Conservation (phyloP, 2,329 filamentous ascomycete species). For the Emergomyces pasteurianus region DNA sequence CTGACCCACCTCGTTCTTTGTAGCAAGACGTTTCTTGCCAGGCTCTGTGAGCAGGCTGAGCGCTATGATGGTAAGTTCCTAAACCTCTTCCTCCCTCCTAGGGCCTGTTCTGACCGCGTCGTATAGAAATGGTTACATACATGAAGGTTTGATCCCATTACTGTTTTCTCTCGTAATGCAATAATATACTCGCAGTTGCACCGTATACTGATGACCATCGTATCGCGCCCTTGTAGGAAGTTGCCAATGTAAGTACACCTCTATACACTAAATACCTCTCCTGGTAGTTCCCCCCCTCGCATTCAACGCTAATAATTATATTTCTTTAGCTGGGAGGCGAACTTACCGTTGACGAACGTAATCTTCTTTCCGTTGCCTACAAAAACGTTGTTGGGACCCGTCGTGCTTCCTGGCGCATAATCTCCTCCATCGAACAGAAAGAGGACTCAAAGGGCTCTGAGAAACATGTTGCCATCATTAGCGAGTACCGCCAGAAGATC, state of each 20-base stretch:
- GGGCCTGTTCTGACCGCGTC: conserved; percentile 10
- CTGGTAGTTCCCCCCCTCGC: conserved; percentile 9
- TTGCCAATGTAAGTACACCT: conserved; percentile 61
- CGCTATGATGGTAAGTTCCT: conserved; percentile 76
- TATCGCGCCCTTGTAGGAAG: conserved; percentile 49
- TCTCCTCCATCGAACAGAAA: conserved; percentile 99
- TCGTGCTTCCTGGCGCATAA: conserved; percentile 98
- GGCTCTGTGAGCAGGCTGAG: conserved; percentile 99
- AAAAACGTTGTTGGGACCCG: conserved; percentile 99
- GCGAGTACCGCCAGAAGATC: conserved; percentile 97
- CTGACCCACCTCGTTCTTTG: conserved; percentile 27
- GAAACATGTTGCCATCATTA: conserved; percentile 87
- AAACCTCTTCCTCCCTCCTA: neutral
- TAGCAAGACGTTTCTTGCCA: conserved; percentile 99
- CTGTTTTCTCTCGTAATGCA: neutral
- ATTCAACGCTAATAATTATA: conserved; percentile 15
- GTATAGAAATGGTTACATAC: conserved; percentile 88
- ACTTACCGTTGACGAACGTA: conserved; percentile 60
- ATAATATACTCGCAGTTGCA: neutral
- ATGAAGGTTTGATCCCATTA: conserved; percentile 63
- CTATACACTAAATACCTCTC: conserved; percentile 6
- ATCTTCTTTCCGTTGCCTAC: conserved; percentile 97
- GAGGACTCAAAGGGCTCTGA: conserved; percentile 97
- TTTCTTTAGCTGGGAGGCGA: conserved; percentile 48
- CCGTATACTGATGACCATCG: neutral